Evolutionary conservation across 345 rosid species (phyloP).

Genomic region (Lepidium aucheri): DNA sequence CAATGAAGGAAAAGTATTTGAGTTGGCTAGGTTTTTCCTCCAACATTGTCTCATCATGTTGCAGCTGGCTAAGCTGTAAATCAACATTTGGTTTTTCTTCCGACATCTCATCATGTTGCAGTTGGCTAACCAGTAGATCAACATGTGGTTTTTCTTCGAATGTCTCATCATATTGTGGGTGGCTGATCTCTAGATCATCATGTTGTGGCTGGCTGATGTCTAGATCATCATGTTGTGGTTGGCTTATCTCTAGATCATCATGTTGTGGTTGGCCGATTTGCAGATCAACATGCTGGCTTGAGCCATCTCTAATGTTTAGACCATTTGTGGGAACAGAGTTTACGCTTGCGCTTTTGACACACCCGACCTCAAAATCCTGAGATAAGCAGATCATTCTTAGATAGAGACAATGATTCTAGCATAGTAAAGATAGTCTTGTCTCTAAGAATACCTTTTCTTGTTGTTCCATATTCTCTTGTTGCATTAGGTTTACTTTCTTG

Average conservation of each 20-base stretch:
- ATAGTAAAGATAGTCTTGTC: not conserved
- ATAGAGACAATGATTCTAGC: constrained; percentile 2
- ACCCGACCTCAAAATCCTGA: constrained; percentile 61
- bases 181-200: too few relatives aligned
- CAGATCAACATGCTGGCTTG: constrained; percentile 52
- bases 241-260: too few relatives aligned
- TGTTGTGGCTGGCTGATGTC: constrained; percentile 77
- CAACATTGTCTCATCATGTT: not conserved
- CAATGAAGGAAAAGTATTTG: constrained; percentile 43
- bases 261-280: constrained; percentile 78
- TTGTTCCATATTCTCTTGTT: constrained; percentile 45
- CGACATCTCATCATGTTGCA: too few relatives aligned
- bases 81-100: too few relatives aligned
- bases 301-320: constrained; percentile 42
- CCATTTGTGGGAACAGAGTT: constrained; percentile 37
- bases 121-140: too few relatives aligned
- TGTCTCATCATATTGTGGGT: constrained; percentile 14
- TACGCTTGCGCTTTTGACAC: constrained; percentile 35
- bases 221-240: constrained; percentile 38
- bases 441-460: constrained; percentile 40
- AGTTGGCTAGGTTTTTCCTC: constrained; percentile 42
- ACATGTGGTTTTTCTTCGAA: too few relatives aligned
- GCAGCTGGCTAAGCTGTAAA: too few relatives aligned
- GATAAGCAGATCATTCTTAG: constrained; percentile 11
- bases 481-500: constrained; percentile 36